phyloP scores from a whole-genome alignment of 495 filamentous ascomycete species.

The Xylaria venustula region DNA sequence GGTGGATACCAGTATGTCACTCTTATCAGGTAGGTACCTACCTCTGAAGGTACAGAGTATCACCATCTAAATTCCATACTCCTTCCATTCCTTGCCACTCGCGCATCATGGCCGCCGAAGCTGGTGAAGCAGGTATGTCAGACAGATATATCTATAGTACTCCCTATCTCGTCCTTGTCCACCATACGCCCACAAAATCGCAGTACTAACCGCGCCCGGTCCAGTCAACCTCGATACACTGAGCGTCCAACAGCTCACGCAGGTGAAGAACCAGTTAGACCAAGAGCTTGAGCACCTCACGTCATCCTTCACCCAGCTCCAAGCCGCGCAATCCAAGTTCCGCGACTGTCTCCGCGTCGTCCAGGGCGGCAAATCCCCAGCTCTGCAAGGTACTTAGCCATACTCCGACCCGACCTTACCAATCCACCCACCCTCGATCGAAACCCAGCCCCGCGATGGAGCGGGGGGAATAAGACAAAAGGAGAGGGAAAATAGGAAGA shows the following conservation, averaged over 20 bases:
- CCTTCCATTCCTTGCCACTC: neutral
- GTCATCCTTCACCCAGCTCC: constrained; percentile 81
- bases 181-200: neutral
- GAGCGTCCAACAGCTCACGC: constrained; percentile 49
- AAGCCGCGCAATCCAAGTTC: constrained; percentile 87
- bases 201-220: neutral
- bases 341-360: constrained; percentile 80
- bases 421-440: too few species aligned
- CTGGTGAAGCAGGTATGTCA: constrained; percentile 12
- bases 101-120: constrained; percentile 11
- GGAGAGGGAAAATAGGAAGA: too few species aligned
- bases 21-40: too few species aligned
- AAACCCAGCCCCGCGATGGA: too few species aligned
- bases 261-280: constrained; percentile 91
- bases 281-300: constrained; percentile 93
- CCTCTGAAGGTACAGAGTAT: too few species aligned
- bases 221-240: constrained; percentile 45
- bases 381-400: constrained; percentile 30
- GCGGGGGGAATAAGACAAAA: too few species aligned
- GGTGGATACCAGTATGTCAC: too few species aligned
- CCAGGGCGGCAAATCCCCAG: constrained; percentile 47
- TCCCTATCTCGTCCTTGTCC: neutral
- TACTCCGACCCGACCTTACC: neutral
- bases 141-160: too few species aligned
- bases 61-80: neutral